These are phyloP conservation scores for Aureobasidium sp. DNA, from an alignment of 2,329 filamentous ascomycete genomes.

Conservation along the genomic window DNA sequence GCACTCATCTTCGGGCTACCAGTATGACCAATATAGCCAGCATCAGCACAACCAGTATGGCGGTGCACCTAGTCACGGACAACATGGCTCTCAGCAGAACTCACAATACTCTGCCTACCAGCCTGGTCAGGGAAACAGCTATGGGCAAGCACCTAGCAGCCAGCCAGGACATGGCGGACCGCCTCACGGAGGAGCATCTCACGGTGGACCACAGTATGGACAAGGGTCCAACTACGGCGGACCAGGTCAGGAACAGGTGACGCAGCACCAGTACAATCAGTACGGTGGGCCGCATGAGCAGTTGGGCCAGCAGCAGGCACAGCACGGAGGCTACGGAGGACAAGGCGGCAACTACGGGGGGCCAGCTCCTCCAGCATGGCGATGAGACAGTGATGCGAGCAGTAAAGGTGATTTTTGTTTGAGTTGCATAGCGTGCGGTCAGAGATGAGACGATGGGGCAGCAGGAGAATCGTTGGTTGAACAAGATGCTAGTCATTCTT, in stretches of 20 bases:
- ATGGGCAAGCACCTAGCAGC: conserved; percentile 17
- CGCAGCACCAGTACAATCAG: conserved; percentile 16
- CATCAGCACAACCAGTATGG: conserved; percentile 19
- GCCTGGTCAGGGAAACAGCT: conserved; percentile 19
- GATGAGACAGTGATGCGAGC: conserved; percentile 17
- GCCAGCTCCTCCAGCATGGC: conserved; percentile 26
- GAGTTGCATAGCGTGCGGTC: conserved; percentile 6
- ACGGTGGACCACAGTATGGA: background rate
- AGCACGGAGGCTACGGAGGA: conserved; percentile 15
- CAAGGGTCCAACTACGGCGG: background rate
- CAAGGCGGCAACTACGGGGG: conserved; percentile 19
- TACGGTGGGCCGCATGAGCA: conserved; percentile 12
- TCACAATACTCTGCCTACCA: conserved; percentile 21
- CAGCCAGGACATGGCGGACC: conserved; percentile 11
- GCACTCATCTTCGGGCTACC: conserved; percentile 9
- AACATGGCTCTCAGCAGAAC: conserved; percentile 20
- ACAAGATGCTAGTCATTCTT: background rate
- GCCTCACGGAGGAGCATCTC: conserved; percentile 4
- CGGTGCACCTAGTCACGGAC: conserved; percentile 20
- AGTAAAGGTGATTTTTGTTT: background rate
- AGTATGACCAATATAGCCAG: conserved; percentile 18
- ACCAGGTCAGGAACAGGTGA: conserved; percentile 1
- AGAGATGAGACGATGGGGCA: background rate
- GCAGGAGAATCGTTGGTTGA: background rate
- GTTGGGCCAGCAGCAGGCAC: background rate